Percentiles rank a stretch among this genome's conserved stretches.
These are phyloP conservation scores for Clavariopsis aquatica DNA, from an alignment of 495 filamentous ascomycete genomes.

Conservation along the genomic window DNA sequence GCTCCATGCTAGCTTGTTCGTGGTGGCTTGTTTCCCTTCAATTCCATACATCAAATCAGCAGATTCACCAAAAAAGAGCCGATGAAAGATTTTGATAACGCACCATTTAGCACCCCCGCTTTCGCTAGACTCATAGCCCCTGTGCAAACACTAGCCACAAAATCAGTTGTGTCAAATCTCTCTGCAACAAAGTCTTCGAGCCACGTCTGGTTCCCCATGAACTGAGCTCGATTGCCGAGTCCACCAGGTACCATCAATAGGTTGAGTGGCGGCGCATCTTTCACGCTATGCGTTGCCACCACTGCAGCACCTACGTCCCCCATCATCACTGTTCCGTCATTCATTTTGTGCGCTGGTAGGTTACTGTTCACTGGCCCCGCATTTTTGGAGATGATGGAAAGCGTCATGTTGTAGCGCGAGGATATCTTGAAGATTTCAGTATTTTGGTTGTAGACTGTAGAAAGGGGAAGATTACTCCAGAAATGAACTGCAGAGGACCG, in stretches of 20 bases:
- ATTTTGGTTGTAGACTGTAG: neutral
- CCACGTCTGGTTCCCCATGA: neutral
- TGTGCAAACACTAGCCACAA: neutral
- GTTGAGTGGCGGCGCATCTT: neutral
- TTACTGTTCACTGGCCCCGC: neutral
- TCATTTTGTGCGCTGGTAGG: neutral
- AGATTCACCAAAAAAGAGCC: too few relatives aligned
- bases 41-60: neutral
- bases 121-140: neutral
- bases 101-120: neutral
- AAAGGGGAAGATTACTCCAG: neutral
- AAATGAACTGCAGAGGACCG: neutral
- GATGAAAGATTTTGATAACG: too few relatives aligned
- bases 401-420: neutral
- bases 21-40: neutral
- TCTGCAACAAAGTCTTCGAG: neutral
- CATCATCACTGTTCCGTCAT: neutral
- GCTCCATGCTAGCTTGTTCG: neutral
- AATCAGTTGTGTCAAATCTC: neutral
- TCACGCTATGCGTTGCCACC: neutral
- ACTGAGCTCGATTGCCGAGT: neutral
- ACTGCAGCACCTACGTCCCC: neutral
- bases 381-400: neutral
- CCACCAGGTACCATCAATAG: neutral
- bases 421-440: neutral